Evolutionary conservation across 805 yeast species (phyloP), one percentile per base, ranked within the genome.

Genomic region (Candida insectalens): DNA sequence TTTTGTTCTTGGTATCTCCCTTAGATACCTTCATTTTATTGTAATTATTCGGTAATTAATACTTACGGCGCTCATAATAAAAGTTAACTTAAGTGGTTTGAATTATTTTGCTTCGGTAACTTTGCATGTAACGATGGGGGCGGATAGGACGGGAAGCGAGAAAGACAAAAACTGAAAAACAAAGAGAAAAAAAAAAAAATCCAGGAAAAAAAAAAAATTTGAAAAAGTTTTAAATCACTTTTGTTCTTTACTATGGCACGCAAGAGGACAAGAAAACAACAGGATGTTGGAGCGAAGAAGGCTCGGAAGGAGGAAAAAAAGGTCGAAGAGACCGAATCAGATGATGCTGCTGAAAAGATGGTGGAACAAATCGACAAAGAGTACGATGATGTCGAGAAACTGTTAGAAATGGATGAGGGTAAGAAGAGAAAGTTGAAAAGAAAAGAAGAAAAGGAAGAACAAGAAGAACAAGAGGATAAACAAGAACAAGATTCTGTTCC

Each of bases 351-450:
- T 31, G 71, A 67, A 38, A 52, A 63, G 40, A 49, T 67, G 30
- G 70, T 74, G 13, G 67, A 70, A 32, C 69, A 71, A 45, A 53
- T 74, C 25, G 81, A 75, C 53, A 63, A 63, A 5, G 74, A 74
- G 36, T 74, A 63, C 43, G 73, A 63, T 41, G 81, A 74, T 42
- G 74, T 74, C 30, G 74, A 77, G 2, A 66, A 57, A 20, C 55
- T 74, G 34, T 56, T 74, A 35, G 48, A 44, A 23, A 38, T 37
- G 19, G 41, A 40, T 20, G 32, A 43, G 32, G 37, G 39, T 36
- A 49, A 3, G 40, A 41, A 17, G 36, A 36, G 7, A 50, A 43
- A 23, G 43, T 41, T 19, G 41, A 43, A 23, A 41, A 47, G 18
- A 41, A 38, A 12, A 39, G 43, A 17, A 62, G 51, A 23, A 33